Conservation (phyloP, 768 basidiomycete genomes). For the Lentinula aciculospora region DNA sequence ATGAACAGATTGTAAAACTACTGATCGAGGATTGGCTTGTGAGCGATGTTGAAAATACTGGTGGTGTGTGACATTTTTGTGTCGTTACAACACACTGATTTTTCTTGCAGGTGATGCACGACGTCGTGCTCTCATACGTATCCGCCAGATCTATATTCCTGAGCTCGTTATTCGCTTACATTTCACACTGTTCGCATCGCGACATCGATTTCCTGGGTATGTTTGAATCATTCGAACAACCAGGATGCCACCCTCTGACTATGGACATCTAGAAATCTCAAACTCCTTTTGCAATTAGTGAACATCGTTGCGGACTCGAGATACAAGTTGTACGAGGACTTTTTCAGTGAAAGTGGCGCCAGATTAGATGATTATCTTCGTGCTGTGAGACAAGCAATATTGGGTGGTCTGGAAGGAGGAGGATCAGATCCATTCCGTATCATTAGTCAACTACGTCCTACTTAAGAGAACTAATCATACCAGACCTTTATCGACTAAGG, state of each 20-base stretch:
- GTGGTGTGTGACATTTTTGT: not conserved
- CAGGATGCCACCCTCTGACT: not conserved
- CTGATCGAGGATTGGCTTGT: conserved; percentile 77
- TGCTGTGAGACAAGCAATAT: conserved; percentile 62
- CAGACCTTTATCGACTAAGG: too few relatives aligned
- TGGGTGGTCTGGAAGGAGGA: conserved; percentile 68
- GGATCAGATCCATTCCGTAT: conserved; percentile 73
- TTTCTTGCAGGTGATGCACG: conserved; percentile 41
- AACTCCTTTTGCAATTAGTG: conserved; percentile 68
- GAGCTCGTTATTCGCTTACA: conserved; percentile 88
- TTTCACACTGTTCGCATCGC: conserved; percentile 59
- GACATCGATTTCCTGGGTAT: conserved; percentile 60
- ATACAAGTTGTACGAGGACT: conserved; percentile 82
- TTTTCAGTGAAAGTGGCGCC: conserved; percentile 56
- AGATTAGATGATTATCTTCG: conserved; percentile 69
- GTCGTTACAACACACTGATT: not conserved
- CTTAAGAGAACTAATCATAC: too few relatives aligned
- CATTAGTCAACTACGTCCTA: not conserved
- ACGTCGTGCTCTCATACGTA: conserved; percentile 64
- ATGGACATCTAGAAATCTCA: conserved; percentile 54
- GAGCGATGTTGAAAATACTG: conserved; percentile 38
- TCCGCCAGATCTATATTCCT: conserved; percentile 85
- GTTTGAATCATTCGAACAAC: conserved; percentile 18
- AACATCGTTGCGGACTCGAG: conserved; percentile 86
- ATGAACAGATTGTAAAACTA: conserved; percentile 62